Conservation (phyloP, 73 alveolate species). For the Tetrahymena elliotti region DNA sequence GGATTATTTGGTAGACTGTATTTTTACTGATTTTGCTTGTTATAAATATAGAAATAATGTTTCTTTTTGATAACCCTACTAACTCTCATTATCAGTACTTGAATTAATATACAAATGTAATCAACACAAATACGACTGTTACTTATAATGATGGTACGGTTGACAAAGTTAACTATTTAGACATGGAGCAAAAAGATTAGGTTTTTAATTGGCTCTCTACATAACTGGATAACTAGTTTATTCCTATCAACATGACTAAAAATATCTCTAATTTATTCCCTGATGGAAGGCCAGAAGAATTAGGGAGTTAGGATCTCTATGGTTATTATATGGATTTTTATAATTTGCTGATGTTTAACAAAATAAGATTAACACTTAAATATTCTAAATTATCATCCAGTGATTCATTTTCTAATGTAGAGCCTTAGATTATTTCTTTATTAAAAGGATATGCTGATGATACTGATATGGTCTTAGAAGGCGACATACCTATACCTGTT, state of each 20-base stretch:
- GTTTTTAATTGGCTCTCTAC: background rate
- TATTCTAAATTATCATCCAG: background rate
- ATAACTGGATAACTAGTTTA: background rate
- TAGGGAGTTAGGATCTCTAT: background rate
- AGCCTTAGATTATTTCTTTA: background rate
- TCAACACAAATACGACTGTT: background rate
- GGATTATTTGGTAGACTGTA: background rate
- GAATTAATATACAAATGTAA: background rate
- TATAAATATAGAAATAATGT: background rate
- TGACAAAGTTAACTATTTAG: background rate
- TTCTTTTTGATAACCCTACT: background rate
- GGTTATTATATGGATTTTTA: background rate
- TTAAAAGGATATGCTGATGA: background rate
- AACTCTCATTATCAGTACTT: background rate
- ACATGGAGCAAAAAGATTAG: background rate
- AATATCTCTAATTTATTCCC: background rate
- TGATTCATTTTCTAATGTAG: background rate
- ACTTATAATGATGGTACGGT: background rate
- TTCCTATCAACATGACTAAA: background rate
- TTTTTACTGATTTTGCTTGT: background rate
- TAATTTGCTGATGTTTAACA: background rate
- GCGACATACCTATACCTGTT: background rate
- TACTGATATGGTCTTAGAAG: background rate
- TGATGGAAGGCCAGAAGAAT: background rate
- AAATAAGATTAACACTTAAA: background rate